These are phyloP conservation scores for Calonectria leucothoes DNA, from an alignment of 2,329 filamentous ascomycete genomes.

Conservation along the genomic window DNA sequence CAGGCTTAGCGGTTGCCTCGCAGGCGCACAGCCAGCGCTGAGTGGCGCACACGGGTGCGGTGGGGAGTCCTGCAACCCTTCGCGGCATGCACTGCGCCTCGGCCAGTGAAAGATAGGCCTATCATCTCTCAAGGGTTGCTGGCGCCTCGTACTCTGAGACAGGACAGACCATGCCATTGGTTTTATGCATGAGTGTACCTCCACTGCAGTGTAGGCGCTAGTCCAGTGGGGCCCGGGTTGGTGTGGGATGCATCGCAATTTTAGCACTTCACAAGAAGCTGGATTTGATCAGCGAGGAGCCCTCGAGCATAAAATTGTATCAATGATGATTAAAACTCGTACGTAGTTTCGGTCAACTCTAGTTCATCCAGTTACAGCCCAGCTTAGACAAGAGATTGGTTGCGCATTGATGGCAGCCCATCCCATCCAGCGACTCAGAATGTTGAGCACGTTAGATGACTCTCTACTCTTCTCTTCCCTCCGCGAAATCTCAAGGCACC, in stretches of 20 bases:
- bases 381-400: not conserved
- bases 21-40: not conserved
- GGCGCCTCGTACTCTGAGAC: too few species aligned
- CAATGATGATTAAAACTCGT: not conserved
- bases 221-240: too few species aligned
- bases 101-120: not conserved
- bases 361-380: not conserved
- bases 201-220: too few species aligned
- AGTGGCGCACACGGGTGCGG: not conserved
- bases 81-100: not conserved
- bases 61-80: not conserved
- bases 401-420: not conserved
- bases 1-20: not conserved
- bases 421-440: too few species aligned
- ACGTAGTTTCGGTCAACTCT: rapidly evolving
- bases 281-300: not conserved
- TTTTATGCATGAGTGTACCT: too few species aligned
- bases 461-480: not conserved
- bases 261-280: not conserved
- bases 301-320: not conserved
- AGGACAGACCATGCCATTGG: too few species aligned
- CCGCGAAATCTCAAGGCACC: not conserved
- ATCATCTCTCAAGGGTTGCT: not conserved
- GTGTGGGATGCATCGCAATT: not conserved
- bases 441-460: too few species aligned